Base-by-base conservation (phyloP, 2,329 filamentous ascomycete species). In the Ceratocystis colombiana region DNA sequence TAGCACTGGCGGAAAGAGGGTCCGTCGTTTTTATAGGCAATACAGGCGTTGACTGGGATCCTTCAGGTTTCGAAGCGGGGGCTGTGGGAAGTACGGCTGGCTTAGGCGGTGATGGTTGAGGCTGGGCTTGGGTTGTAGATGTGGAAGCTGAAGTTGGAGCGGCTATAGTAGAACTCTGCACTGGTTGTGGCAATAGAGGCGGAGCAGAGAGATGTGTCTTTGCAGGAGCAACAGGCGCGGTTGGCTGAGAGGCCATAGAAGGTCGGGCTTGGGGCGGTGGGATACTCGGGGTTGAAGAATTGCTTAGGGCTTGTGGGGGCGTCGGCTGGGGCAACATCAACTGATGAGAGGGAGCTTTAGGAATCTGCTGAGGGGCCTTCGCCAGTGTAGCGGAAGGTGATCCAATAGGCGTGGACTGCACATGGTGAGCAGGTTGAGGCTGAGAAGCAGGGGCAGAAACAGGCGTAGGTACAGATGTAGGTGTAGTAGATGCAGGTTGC, bases 1-100 rank as follows among this genome's bases (percentile, higher is more conserved):
- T 68, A 3, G 67, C 62, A 25, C 67, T 63, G 41, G 65, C 66
- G 55, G 66, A 68, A 53, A 67, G 37, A 3, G 68, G 63, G 30
- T 66, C 67, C 6, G 63, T 50, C 1, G 61, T 48, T n/a, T 64
- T 61, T 3, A 65, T 55, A 5, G 61, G 68, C 45, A 50, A 44
- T 22, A 41, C 12, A 25, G 37, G 45, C 15, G 41, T 12, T 20
- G 44, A 20, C 33, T 64, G 53, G 20, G 41, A 45, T 17, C 57
- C 46, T 4, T 41, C 22, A 12, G 62, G 55, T 20, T 59, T 44
- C 22, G 44, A 41, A 1, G 44, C 15, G 5, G 33, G 17, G 7
- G 65, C 37, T 15, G 61, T 25, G 20, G 45, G 17, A 15, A 61
- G 6, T 33, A 61, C 28, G 46, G 59, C 20, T 41, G 61, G 37